Evolutionary conservation across 1,139 yeast genomes (phyloP), one percentile per base, ranked within the genome.

Genomic region (Suhomyces panamericanus): DNA sequence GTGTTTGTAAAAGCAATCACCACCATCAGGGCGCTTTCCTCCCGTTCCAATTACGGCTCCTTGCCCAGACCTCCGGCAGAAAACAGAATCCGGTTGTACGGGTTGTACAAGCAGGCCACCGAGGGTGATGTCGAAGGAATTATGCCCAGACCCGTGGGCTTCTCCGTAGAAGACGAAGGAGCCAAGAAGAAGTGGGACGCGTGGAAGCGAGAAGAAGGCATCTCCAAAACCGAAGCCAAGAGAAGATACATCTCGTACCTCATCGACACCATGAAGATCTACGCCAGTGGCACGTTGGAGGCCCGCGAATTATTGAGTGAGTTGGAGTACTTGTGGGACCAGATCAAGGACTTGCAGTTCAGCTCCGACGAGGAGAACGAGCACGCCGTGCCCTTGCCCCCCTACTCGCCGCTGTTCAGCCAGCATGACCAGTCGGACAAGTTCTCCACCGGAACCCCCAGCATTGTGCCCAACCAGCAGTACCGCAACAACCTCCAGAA

Each of bases 71-170:
- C 96, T 0, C 91, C 95, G 1, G 81, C 88, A 1, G 87, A 83
- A 44, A 80, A 75, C 49, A 65, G 96, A 28, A 81, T 85, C 47
- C 77, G 75, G 48, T 71, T 88, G 8, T 88, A 88, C 61, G 96
- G 96, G 0, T 73, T 88, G 41, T 88, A 87, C 66, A 88, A 88
- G 57, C 96, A 88, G 59, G 91, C 96, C 3, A 87, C 95, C 5
- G 95, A 87, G 63, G 96, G 96, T 2, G 81, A 88, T 60, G 89
- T 85, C 5, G 80, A 78, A 39, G 84, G 85, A 2, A 72, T 83
- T 24, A 78, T 84, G 81, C 76, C 78, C 1, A 70, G 89, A 38
- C 91, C 93, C 0, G 63, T 66, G 1, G 91, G 90, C 6, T 67
- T 65, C 41, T 64, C 80, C 0, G 70, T 78, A 7, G 88, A 82